A percentile compares a stretch with the other conserved stretches of the same genome.
Conservation (phyloP, 164 flowering plant genomes). For the Chimonanthus praecox region DNA sequence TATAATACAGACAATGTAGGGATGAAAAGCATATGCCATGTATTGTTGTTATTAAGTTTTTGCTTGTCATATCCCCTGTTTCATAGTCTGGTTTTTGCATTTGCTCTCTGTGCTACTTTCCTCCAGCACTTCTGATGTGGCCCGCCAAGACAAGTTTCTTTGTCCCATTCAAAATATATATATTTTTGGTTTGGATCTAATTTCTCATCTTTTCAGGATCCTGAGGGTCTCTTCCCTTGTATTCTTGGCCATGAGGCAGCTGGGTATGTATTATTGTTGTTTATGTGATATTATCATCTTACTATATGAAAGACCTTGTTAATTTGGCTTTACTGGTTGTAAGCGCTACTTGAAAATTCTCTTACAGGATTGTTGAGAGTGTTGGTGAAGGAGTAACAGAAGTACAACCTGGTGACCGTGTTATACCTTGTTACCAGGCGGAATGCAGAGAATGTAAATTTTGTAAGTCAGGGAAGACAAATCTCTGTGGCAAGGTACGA, state of each 20-base stretch:
- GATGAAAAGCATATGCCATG: too few species aligned
- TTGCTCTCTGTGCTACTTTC: too few species aligned
- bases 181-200: not conserved
- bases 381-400: slow-evolving; percentile 99
- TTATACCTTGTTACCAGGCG: slow-evolving; percentile 94
- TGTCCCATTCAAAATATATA: not conserved
- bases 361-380: slow-evolving; percentile 87
- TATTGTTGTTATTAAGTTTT: too few species aligned
- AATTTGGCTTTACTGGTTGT: not conserved
- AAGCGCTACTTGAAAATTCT: slow-evolving; percentile 8
- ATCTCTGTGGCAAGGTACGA: slow-evolving; percentile 95
- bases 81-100: too few species aligned
- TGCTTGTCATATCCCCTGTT: too few species aligned
- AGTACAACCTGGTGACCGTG: slow-evolving; percentile 96
- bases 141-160: too few species aligned
- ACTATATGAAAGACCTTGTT: not conserved
- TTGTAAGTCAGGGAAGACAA: slow-evolving; percentile 97
- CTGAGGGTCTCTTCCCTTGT: slow-evolving; percentile 96
- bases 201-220: slow-evolving; percentile 52
- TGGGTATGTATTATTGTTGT: slow-evolving; percentile 47
- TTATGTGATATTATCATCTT: not conserved
- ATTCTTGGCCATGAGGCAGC: slow-evolving; percentile 99
- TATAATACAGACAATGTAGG: too few species aligned
- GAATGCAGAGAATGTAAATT: slow-evolving; percentile 96
- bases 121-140: too few species aligned